Conservation (phyloP, 257 asterid genomes). For the Nicotiana tabacum region DNA sequence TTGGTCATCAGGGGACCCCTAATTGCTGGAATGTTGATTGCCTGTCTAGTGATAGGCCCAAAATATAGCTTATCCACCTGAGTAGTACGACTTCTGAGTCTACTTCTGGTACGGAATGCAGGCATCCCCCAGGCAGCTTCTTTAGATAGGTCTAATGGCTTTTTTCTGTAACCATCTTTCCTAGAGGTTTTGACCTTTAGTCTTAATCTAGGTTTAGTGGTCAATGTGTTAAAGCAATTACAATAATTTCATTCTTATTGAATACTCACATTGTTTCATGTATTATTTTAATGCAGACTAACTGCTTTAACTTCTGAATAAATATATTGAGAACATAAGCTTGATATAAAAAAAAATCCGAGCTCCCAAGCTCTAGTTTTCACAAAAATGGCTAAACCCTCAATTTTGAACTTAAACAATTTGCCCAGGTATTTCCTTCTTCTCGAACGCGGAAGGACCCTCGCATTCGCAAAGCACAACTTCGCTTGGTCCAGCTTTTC, state of each 20-base stretch:
- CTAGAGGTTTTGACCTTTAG: constrained; percentile 11
- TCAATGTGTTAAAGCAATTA: background rate
- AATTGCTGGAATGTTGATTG: background rate
- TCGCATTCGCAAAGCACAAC: too few relatives aligned
- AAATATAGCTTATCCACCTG: background rate
- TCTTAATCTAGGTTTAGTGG: constrained; percentile 13
- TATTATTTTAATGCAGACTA: background rate
- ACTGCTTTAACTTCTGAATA: constrained; percentile 8
- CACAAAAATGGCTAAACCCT: too few relatives aligned
- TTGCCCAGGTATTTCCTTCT: too few relatives aligned
- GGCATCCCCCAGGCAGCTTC: background rate
- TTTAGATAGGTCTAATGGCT: background rate
- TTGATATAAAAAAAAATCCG: background rate
- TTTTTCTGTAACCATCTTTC: background rate
- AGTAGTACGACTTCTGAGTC: background rate
- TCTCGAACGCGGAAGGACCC: too few relatives aligned
- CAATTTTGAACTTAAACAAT: too few relatives aligned
- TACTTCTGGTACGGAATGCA: constrained; percentile 3
- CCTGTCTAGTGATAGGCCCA: background rate
- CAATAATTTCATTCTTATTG: constrained; percentile 2
- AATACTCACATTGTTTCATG: background rate
- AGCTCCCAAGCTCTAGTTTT: too few relatives aligned
- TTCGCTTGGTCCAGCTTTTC: too few relatives aligned
- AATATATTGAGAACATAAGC: constrained; percentile 8
- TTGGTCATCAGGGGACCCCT: background rate